Base-by-base conservation (phyloP, 2,329 filamentous ascomycete genomes). In the Monilinia polystroma region DNA sequence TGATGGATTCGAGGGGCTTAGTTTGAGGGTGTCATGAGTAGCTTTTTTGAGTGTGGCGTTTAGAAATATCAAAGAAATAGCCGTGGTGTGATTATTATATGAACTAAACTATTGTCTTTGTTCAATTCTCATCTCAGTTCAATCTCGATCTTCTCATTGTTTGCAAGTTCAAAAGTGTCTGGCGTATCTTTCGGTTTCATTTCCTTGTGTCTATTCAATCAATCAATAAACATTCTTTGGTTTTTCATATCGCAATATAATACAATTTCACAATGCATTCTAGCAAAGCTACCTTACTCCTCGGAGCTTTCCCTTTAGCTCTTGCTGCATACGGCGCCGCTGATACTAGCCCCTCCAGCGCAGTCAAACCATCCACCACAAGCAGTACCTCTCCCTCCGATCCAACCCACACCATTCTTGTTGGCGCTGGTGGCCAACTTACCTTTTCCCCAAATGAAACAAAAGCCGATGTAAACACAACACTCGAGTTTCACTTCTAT, bases 401-500 rank as follows among this genome's bases (percentile, higher is more conserved):
- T 8, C 60, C 70, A 10, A 71, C 70, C 20, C 75, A 77, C 53
- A 72, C 73, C n/a, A 70, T 79, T n/a, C 68, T 68, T 20, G 77
- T 77, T 26, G 74, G 77, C 10, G 67, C 68, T 12, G 65, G 68
- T 35, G 73, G 71, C 10, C 20, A 62, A 35, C 79, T 85, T 43
- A 74, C 73, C 59, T 87, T 86, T 75, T 78, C 80, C 59, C 85
- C 85, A 1, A 77, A 81, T 68, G 81, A 79, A 69, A 76, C 85
- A 52, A 79, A 79, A 3, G 84, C 84, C 23, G 74, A 77, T 14
- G 67, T 80, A 10, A 84, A 83, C 67, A 82, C 84, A 68, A 70
- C 82, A 4, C 74, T 87, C 67, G 83, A 86, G 77, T 87, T 81
- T 78, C 81, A 83, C 72, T 86, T 82, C 78, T 81, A 80, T 69